A percentile compares a stretch with the other conserved stretches of the same genome.
phyloP scores from a whole-genome alignment of 768 basidiomycete species.

The Termitomyces sp. region DNA sequence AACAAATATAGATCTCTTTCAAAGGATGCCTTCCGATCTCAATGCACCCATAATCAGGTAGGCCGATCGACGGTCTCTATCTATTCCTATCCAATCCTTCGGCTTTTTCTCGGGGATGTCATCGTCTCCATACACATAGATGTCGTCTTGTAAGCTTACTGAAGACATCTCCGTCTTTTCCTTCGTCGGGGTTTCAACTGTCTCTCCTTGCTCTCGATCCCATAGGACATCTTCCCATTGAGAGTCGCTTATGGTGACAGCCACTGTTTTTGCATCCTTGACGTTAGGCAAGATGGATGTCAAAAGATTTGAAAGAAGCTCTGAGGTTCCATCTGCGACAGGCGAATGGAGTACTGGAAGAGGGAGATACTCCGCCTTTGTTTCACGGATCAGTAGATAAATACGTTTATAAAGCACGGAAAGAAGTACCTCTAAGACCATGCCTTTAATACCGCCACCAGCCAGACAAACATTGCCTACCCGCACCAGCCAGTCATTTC shows the following conservation, averaged over 20 bases:
- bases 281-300: slow-evolving; percentile 72
- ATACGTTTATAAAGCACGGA: background rate
- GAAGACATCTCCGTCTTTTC: slow-evolving; percentile 17
- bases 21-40: slow-evolving; percentile 64
- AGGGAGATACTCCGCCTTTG: slow-evolving; percentile 81
- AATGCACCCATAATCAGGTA: slow-evolving; percentile 76
- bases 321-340: slow-evolving; percentile 61
- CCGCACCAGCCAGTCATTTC: slow-evolving; percentile 77
- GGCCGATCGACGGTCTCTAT: slow-evolving; percentile 75
- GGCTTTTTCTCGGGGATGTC: slow-evolving; percentile 40
- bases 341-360: slow-evolving; percentile 64
- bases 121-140: slow-evolving; percentile 60
- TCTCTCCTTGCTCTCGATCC: slow-evolving; percentile 63
- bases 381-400: background rate
- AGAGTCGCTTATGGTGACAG: slow-evolving; percentile 70
- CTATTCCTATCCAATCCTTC: slow-evolving; percentile 74
- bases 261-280: slow-evolving; percentile 67
- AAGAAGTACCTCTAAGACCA: slow-evolving; percentile 67
- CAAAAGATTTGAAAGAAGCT: slow-evolving; percentile 69
- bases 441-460: slow-evolving; percentile 74
- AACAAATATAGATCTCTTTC: slow-evolving; percentile 1
- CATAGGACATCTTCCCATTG: slow-evolving; percentile 82
- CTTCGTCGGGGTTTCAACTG: slow-evolving; percentile 11
- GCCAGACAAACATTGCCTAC: slow-evolving; percentile 73
- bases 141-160: slow-evolving; percentile 42